Percentiles rank a stretch among this genome's conserved stretches.
Conservation (phyloP, 306 rosid species). For the Quercus rubra region DNA sequence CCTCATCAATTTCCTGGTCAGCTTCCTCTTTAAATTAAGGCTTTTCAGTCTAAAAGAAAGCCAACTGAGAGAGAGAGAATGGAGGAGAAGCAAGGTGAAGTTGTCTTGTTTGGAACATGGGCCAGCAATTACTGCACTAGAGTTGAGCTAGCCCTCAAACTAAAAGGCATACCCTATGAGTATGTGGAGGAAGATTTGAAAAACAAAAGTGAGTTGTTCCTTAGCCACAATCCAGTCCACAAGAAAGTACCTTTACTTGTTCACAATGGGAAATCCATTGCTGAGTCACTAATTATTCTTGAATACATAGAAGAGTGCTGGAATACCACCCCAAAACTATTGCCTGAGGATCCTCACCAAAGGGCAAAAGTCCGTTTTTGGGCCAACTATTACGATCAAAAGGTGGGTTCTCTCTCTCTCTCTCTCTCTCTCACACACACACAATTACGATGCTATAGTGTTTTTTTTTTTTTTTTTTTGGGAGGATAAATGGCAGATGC, state of each 20-base stretch:
- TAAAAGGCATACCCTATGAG: slow-evolving; percentile 42
- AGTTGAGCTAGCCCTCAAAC: slow-evolving; percentile 35
- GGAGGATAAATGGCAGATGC: no score
- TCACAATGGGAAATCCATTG: slow-evolving; percentile 32
- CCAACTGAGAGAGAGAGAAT: neutral
- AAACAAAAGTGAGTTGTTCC: slow-evolving; percentile 33
- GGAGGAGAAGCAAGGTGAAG: slow-evolving; percentile 23
- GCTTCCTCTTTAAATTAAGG: no score
- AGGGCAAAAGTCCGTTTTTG: slow-evolving; percentile 44
- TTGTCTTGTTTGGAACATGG: slow-evolving; percentile 34
- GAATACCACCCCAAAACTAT: slow-evolving; percentile 28
- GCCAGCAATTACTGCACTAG: slow-evolving; percentile 11
- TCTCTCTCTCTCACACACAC: no score
- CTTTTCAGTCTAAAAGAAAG: no score
- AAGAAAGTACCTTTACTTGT: slow-evolving; percentile 39
- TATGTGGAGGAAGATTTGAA: slow-evolving; percentile 35
- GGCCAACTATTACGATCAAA: slow-evolving; percentile 29
- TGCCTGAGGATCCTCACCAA: slow-evolving; percentile 34
- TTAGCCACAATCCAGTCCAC: slow-evolving; percentile 33
- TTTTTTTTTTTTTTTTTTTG: no score
- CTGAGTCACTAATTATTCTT: slow-evolving; percentile 36
- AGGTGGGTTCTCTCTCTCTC: neutral
- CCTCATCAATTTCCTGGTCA: no score
- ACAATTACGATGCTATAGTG: no score
- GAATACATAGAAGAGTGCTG: slow-evolving; percentile 46